These are phyloP conservation scores for Aspergillus eucalypticola DNA, from an alignment of 2,329 filamentous ascomycete species.

Conservation along the genomic window DNA sequence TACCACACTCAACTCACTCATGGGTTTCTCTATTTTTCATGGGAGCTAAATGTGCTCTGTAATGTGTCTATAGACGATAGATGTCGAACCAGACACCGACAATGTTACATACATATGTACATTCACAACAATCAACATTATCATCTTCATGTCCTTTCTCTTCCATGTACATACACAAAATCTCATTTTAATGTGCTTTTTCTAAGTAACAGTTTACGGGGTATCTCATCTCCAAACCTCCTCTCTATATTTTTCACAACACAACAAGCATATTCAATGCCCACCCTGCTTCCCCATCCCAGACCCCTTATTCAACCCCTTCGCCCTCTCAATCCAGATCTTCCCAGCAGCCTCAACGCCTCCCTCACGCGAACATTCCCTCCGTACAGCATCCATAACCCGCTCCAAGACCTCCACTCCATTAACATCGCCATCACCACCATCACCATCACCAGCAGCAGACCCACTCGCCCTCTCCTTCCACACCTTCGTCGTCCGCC, in stretches of 20 bases:
- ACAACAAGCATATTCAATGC: neutral
- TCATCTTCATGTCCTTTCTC: neutral
- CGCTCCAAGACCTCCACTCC: conserved; percentile 57
- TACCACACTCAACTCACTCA: neutral
- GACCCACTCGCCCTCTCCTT: conserved; percentile 39
- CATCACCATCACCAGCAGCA: neutral
- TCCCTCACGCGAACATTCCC: conserved; percentile 49
- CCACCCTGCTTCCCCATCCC: conserved; percentile 39
- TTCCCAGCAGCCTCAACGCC: conserved; percentile 46
- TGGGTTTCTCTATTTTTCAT: neutral
- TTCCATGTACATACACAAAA: neutral
- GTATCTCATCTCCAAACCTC: neutral
- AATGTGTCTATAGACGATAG: neutral
- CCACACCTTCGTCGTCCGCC: conserved; percentile 20
- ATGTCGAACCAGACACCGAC: neutral
- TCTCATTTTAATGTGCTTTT: too few relatives aligned
- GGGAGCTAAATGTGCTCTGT: neutral
- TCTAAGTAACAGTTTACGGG: neutral
- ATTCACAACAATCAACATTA: neutral
- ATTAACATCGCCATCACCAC: neutral
- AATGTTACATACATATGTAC: neutral
- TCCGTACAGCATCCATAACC: conserved; percentile 62
- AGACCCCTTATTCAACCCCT: conserved; percentile 48
- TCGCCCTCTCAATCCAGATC: conserved; percentile 56
- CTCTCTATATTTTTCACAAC: neutral